These are phyloP conservation scores for Lecanicillium sp. DNA, from an alignment of 2,329 filamentous ascomycete species.

Conservation along the genomic window DNA sequence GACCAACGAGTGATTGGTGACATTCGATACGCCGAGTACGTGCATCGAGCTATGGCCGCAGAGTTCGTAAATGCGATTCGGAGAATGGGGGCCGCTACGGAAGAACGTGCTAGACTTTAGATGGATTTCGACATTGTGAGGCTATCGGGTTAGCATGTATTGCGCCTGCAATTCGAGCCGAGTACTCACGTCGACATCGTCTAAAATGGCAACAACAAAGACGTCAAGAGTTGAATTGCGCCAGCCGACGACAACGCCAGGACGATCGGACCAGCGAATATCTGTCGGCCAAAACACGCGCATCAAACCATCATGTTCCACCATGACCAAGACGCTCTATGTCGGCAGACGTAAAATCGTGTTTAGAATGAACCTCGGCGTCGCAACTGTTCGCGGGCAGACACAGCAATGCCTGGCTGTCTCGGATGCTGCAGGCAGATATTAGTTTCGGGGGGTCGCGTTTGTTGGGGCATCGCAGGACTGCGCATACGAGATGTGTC, in stretches of 20 bases:
- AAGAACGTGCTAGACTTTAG: conserved; percentile 78
- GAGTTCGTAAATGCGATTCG: conserved; percentile 73
- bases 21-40: conserved; percentile 79
- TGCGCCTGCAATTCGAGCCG: too few relatives aligned
- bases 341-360: conserved; percentile 16
- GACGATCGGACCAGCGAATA: conserved; percentile 61
- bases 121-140: conserved; percentile 79
- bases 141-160: conserved; percentile 38
- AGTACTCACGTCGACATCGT: conserved; percentile 75
- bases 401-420: conserved; percentile 71
- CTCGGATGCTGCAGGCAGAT: conserved; percentile 65
- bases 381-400: conserved; percentile 89
- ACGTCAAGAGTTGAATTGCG: conserved; percentile 87
- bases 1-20: conserved; percentile 39
- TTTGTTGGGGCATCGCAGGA: background rate
- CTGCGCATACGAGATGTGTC: conserved; percentile 62
- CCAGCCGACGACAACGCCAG: conserved; percentile 92
- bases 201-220: conserved; percentile 81
- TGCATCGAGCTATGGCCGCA: conserved; percentile 80
- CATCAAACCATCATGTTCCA: conserved; percentile 81
- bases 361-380: conserved; percentile 87
- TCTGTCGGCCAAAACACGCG: conserved; percentile 98
- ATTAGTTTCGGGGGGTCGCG: conserved; percentile 16
- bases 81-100: conserved; percentile 72
- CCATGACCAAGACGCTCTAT: conserved; percentile 45